Evolutionary conservation across 345 rosid species (phyloP).

Genomic region (Arabis hirsuta): DNA sequence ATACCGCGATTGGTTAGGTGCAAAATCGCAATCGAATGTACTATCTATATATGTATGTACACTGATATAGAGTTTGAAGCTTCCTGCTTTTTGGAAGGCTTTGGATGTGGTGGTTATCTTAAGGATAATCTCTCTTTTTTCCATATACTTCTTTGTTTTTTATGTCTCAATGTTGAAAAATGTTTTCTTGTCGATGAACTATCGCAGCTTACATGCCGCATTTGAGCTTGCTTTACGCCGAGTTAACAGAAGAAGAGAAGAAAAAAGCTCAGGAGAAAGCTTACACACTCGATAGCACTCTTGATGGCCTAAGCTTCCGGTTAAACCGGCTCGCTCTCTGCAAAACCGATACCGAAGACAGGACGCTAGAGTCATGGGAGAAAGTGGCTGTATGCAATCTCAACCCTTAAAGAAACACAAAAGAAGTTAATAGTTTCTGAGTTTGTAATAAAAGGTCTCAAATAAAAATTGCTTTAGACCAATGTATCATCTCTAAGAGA

Average conservation of each 20-base stretch:
- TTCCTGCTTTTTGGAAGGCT: background rate
- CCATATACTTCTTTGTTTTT: background rate
- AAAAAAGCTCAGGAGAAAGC: slow-evolving; percentile 71
- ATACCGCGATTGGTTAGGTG: background rate
- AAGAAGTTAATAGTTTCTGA: slow-evolving; percentile 1
- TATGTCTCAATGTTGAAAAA: background rate
- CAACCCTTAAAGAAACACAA: slow-evolving; percentile 35
- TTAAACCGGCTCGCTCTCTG: slow-evolving; percentile 61
- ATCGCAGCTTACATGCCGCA: slow-evolving; percentile 89
- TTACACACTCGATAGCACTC: slow-evolving; percentile 52
- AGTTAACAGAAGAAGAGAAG: slow-evolving; percentile 79
- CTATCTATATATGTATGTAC: background rate
- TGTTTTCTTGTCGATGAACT: background rate
- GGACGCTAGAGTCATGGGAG: slow-evolving; percentile 74
- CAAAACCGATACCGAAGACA: slow-evolving; percentile 71
- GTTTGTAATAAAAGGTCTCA: slow-evolving; percentile 3
- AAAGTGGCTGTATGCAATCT: slow-evolving; percentile 64
- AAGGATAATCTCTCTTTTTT: background rate
- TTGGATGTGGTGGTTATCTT: background rate
- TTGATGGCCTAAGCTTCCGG: slow-evolving; percentile 56
- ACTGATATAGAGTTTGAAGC: background rate
- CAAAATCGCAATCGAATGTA: background rate
- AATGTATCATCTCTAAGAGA: background rate
- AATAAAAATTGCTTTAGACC: background rate
- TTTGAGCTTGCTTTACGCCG: slow-evolving; percentile 74